Percentiles rank a stretch among this genome's conserved stretches.
phyloP scores from a whole-genome alignment of 1,284 basidiomycete species.

The Fomitiporia mediterranea region DNA sequence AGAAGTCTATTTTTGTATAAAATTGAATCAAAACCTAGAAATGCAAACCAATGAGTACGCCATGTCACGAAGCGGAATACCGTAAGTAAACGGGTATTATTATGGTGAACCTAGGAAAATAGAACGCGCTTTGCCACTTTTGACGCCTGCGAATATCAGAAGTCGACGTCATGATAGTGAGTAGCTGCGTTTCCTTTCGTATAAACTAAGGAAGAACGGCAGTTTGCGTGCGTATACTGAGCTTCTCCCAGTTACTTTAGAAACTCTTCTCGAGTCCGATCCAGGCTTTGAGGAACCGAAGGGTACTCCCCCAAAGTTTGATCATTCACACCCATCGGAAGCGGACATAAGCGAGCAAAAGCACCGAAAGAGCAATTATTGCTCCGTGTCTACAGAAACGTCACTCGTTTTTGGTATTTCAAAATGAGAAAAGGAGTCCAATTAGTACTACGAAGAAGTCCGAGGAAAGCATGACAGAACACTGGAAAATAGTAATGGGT shows the following conservation, averaged over 20 bases:
- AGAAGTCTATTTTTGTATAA: not conserved
- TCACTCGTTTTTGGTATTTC: too few relatives aligned
- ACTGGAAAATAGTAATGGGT: too few relatives aligned
- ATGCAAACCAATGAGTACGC: too few relatives aligned
- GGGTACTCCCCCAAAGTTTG: not conserved
- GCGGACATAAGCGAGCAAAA: constrained; percentile 7
- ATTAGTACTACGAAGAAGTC: too few relatives aligned
- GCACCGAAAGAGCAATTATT: not conserved
- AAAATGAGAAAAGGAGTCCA: too few relatives aligned
- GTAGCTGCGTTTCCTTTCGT: not conserved
- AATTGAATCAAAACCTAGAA: not conserved
- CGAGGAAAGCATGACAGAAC: too few relatives aligned
- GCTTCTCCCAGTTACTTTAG: not conserved
- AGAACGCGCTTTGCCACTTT: too few relatives aligned
- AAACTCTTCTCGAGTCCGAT: not conserved
- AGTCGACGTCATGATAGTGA: not conserved
- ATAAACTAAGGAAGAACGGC: not conserved
- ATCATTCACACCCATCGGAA: not conserved
- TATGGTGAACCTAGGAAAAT: too few relatives aligned
- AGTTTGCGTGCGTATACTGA: not conserved
- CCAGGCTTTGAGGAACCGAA: not conserved
- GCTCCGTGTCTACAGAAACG: not conserved
- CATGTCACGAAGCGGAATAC: too few relatives aligned
- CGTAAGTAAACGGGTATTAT: too few relatives aligned
- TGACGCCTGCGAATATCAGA: too few relatives aligned